Conservation (phyloP, 2,329 filamentous ascomycete genomes). For the Fusarium lateritium region DNA sequence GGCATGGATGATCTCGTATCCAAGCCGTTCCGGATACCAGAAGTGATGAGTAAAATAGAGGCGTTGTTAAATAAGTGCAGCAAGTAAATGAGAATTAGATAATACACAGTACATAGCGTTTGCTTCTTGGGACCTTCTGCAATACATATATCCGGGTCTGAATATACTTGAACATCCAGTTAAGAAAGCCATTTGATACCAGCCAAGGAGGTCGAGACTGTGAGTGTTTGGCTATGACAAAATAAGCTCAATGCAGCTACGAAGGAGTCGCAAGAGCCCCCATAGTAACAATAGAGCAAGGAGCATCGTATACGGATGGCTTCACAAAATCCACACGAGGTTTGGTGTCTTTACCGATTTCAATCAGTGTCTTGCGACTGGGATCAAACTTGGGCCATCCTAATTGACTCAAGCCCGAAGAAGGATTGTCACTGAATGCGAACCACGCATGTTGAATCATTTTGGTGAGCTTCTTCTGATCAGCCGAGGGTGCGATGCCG, state of each 20-base stretch:
- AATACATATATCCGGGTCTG: not conserved
- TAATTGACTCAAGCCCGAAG: conserved; percentile 49
- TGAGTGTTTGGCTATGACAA: too few relatives aligned
- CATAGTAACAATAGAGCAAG: conserved; percentile 41
- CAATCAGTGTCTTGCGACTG: conserved; percentile 24
- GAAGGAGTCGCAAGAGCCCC: conserved; percentile 29
- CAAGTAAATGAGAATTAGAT: not conserved
- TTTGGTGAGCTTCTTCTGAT: conserved; percentile 53
- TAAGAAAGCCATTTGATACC: too few relatives aligned
- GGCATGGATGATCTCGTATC: conserved; percentile 68
- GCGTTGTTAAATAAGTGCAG: conserved; percentile 19
- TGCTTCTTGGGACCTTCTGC: not conserved
- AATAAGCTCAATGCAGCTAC: not conserved
- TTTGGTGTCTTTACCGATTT: conserved; percentile 26
- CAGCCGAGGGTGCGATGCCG: conserved; percentile 51
- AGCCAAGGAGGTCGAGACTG: too few relatives aligned
- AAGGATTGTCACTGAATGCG: conserved; percentile 57
- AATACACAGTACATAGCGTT: not conserved
- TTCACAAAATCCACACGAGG: conserved; percentile 22
- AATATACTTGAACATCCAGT: too few relatives aligned
- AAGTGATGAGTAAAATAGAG: conserved; percentile 69
- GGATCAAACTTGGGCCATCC: conserved; percentile 48
- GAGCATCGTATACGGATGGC: conserved; percentile 32
- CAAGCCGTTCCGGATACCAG: conserved; percentile 69
- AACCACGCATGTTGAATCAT: conserved; percentile 60